phyloP scores from a whole-genome alignment of 805 yeast genomes.

The Wickerhamiella shivajii region DNA sequence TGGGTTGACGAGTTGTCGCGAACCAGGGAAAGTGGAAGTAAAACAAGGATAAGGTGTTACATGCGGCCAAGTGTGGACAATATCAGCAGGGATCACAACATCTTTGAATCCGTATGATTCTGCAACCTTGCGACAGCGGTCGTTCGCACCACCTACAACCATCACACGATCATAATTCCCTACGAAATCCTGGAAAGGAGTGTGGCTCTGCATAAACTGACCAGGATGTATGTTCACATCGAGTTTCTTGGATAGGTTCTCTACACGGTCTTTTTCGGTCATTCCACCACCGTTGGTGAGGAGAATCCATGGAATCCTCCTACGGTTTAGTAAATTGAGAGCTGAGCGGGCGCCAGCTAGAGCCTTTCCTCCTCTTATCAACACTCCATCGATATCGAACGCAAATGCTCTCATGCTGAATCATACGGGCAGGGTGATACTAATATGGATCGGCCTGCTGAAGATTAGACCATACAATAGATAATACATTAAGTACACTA shows the following conservation, averaged over 20 bases:
- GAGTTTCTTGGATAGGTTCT: slow-evolving; percentile 50
- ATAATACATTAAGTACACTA: no score
- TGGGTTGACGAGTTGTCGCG: slow-evolving; percentile 42
- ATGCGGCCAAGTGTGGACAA: slow-evolving; percentile 74
- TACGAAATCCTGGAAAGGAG: slow-evolving; percentile 80
- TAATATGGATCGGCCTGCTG: no score
- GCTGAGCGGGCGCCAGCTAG: slow-evolving; percentile 75
- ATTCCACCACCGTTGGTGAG: slow-evolving; percentile 92
- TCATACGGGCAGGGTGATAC: no score
- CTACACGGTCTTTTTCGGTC: slow-evolving; percentile 60
- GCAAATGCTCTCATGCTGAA: slow-evolving; percentile 58
- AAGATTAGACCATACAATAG: no score
- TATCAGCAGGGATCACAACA: slow-evolving; percentile 69
- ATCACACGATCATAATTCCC: slow-evolving; percentile 54
- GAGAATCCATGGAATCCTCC: slow-evolving; percentile 69
- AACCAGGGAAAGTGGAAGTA: slow-evolving; percentile 52
- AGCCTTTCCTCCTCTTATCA: slow-evolving; percentile 70
- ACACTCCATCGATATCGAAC: slow-evolving; percentile 86
- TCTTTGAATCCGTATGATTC: slow-evolving; percentile 70
- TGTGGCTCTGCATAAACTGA: slow-evolving; percentile 85
- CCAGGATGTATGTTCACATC: slow-evolving; percentile 48
- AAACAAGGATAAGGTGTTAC: slow-evolving; percentile 72
- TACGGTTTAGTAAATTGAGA: slow-evolving; percentile 51
- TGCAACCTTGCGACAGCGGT: slow-evolving; percentile 75
- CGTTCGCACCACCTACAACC: slow-evolving; percentile 84